Percentiles rank a stretch among this genome's conserved stretches.
These are phyloP conservation scores for Cymodocea nodosa DNA, from an alignment of 116 monocot genomes.

Conservation along the genomic window DNA sequence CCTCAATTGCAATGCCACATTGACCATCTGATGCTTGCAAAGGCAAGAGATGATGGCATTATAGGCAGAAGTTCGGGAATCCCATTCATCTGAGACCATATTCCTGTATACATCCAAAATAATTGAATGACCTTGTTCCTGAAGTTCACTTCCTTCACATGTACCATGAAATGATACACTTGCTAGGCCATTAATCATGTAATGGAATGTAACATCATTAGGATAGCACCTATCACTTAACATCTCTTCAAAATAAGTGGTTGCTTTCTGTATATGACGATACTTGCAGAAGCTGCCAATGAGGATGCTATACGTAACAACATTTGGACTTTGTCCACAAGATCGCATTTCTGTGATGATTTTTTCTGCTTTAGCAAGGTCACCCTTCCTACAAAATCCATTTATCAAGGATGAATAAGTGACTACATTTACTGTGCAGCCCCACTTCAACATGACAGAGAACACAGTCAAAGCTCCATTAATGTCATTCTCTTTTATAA, in stretches of 20 bases:
- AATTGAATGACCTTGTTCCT: conserved; percentile 9
- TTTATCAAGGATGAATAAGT: conserved; percentile 70
- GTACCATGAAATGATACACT: conserved; percentile 8
- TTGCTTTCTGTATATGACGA: conserved; percentile 23
- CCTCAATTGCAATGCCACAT: conserved; percentile 47
- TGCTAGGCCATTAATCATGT: conserved; percentile 56
- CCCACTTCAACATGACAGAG: conserved; percentile 51
- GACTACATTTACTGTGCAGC: conserved; percentile 63
- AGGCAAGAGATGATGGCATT: conserved; percentile 67
- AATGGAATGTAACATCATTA: conserved; percentile 66
- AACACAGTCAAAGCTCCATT: conserved; percentile 49
- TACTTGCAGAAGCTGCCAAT: conserved; percentile 53
- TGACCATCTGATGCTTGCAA: conserved; percentile 72
- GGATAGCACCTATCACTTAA: conserved; percentile 43
- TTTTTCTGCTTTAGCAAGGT: conserved; percentile 36
- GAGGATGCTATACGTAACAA: conserved; percentile 65
- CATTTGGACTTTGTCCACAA: conserved; percentile 48
- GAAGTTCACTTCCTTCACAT: neutral
- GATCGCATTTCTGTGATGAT: conserved; percentile 45
- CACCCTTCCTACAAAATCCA: conserved; percentile 47
- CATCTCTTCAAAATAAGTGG: conserved; percentile 60
- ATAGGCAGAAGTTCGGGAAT: conserved; percentile 50
- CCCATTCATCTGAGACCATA: conserved; percentile 60
- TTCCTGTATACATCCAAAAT: conserved; percentile 38
- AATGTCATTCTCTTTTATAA: conserved; percentile 44